Conservation (phyloP, 1,139 yeast species). For the Lodderomyces margitis region DNA sequence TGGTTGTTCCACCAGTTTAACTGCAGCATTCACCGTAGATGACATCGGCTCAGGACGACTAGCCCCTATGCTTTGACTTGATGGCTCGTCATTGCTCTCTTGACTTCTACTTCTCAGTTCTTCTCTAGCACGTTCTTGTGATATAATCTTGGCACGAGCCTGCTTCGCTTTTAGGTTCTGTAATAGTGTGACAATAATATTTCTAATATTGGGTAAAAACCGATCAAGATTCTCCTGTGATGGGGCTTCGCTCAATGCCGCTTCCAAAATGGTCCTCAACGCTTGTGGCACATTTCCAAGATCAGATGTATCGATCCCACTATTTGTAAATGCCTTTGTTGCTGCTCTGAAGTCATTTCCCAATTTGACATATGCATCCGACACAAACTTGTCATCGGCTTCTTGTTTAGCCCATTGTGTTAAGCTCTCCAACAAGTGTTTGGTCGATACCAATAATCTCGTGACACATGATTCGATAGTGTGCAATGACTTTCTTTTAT, state of each 20-base stretch:
- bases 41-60: no score
- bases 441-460: constrained; percentile 80
- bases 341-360: constrained; percentile 94
- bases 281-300: constrained; percentile 46
- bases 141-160: constrained; percentile 43
- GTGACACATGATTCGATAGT: constrained; percentile 85
- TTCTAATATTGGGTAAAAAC: constrained; percentile 82
- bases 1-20: no score
- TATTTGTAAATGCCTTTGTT: constrained; percentile 49
- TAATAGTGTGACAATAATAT: constrained; percentile 77
- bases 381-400: constrained; percentile 80
- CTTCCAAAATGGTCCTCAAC: constrained; percentile 70
- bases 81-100: background rate
- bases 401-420: constrained; percentile 88
- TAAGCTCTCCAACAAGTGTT: constrained; percentile 76
- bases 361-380: constrained; percentile 85
- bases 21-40: no score
- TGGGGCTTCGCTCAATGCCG: constrained; percentile 83
- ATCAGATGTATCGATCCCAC: constrained; percentile 44
- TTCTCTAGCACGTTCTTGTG: constrained; percentile 21
- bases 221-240: constrained; percentile 79
- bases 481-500: constrained; percentile 42
- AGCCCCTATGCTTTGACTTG: background rate
- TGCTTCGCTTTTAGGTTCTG: constrained; percentile 84
- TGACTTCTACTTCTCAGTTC: background rate